Conservation (phyloP, 2,329 filamentous ascomycete genomes). For the Penicillium digitatum region DNA sequence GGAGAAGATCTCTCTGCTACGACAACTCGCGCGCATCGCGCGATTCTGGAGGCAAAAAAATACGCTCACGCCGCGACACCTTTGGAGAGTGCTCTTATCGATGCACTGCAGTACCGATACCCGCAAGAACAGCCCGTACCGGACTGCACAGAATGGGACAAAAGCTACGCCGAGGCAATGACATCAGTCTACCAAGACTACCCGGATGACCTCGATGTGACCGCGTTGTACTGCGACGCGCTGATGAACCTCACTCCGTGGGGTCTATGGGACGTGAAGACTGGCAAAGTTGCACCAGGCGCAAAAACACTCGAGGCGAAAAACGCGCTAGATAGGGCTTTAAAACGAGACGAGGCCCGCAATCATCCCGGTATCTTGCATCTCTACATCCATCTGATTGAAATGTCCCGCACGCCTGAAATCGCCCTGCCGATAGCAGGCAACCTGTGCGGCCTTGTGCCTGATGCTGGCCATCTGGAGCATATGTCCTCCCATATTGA, state of each 20-base stretch:
- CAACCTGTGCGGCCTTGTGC: slow-evolving; percentile 59
- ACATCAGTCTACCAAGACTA: slow-evolving; percentile 50
- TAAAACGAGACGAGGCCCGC: slow-evolving; percentile 48
- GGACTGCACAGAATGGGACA: slow-evolving; percentile 55
- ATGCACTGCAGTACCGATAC: slow-evolving; percentile 60
- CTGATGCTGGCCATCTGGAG: slow-evolving; percentile 66
- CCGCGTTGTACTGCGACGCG: slow-evolving; percentile 60
- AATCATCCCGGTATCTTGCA: slow-evolving; percentile 68
- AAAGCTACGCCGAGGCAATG: slow-evolving; percentile 61
- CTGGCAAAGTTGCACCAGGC: slow-evolving; percentile 52
- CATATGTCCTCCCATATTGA: slow-evolving; percentile 79
- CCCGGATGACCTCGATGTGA: slow-evolving; percentile 58
- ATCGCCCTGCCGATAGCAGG: slow-evolving; percentile 59
- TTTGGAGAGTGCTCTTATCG: slow-evolving; percentile 60
- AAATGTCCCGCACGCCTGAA: slow-evolving; percentile 68
- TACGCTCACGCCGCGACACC: slow-evolving; percentile 39
- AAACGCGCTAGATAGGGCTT: slow-evolving; percentile 54
- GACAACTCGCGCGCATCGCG: slow-evolving; percentile 42
- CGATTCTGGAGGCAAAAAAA: slow-evolving; percentile 44
- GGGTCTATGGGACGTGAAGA: slow-evolving; percentile 60
- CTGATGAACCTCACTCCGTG: slow-evolving; percentile 65
- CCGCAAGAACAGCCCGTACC: slow-evolving; percentile 49
- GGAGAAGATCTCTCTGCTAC: slow-evolving; percentile 50
- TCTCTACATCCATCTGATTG: slow-evolving; percentile 73
- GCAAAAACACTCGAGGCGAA: slow-evolving; percentile 59